phyloP scores from a whole-genome alignment of 2,329 filamentous ascomycete genomes.

The Xylariales sp. region DNA sequence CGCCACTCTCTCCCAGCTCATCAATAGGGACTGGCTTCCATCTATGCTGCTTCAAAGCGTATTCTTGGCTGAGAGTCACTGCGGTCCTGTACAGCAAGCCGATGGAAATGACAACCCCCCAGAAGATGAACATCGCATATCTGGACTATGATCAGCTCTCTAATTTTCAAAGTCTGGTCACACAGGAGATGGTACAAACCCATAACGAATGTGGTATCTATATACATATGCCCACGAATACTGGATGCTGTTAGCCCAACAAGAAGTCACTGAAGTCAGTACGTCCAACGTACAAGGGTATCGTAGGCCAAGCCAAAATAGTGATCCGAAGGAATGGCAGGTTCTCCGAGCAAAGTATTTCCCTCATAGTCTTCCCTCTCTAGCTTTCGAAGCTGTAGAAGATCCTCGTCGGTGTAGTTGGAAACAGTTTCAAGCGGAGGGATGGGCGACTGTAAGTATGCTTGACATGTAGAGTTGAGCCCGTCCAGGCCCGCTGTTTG shows the following conservation, averaged over 20 bases:
- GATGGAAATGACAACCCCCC: slow-evolving; percentile 32
- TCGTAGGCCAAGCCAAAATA: slow-evolving; percentile 31
- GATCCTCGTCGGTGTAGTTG: slow-evolving; percentile 29
- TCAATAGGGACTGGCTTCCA: slow-evolving; percentile 7
- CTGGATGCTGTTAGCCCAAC: slow-evolving; percentile 16
- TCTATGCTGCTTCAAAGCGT: no score
- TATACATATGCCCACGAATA: slow-evolving; percentile 31
- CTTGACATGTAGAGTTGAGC: slow-evolving; percentile 32
- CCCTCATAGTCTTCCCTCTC: slow-evolving; percentile 20
- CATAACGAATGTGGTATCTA: slow-evolving; percentile 31
- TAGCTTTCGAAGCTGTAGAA: slow-evolving; percentile 26
- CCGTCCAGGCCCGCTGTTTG: slow-evolving; percentile 17
- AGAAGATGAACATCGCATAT: slow-evolving; percentile 34
- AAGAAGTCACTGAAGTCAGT: neutral
- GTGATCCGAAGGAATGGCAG: slow-evolving; percentile 29
- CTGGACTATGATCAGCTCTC: slow-evolving; percentile 13
- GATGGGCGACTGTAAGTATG: slow-evolving; percentile 19
- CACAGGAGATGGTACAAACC: slow-evolving; percentile 26
- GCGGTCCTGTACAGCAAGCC: slow-evolving; percentile 29
- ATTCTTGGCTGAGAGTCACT: neutral
- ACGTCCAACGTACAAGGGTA: slow-evolving; percentile 28
- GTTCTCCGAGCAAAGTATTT: slow-evolving; percentile 19
- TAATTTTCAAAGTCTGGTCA: no score
- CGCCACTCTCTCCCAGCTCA: slow-evolving; percentile 4
- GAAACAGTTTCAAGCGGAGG: slow-evolving; percentile 29